Evolutionary conservation across 441 rosid genomes (phyloP).

Genomic region (Hura crepitans): DNA sequence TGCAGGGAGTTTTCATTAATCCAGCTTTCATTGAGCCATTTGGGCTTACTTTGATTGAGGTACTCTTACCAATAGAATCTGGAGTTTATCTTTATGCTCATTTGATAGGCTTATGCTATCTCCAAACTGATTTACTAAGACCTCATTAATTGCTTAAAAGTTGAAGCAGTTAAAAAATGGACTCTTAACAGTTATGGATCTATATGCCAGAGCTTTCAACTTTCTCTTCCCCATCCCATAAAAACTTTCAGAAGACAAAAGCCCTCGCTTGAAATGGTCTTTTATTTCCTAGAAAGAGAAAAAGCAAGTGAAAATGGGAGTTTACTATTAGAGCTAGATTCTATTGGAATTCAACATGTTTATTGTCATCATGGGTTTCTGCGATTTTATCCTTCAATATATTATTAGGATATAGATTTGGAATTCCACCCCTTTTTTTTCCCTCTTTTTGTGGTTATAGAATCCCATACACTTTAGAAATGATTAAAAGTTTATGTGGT

Average conservation of each 20-base stretch:
- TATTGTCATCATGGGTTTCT: too few species aligned
- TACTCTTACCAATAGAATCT: slow-evolving; percentile 1
- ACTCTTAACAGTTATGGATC: neutral
- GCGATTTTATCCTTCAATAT: neutral
- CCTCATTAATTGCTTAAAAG: neutral
- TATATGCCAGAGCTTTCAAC: neutral
- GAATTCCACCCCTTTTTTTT: neutral
- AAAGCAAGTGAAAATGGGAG: neutral
- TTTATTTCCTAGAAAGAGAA: neutral
- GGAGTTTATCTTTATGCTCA: slow-evolving; percentile 1
- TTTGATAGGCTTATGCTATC: neutral
- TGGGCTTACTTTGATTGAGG: slow-evolving; percentile 61
- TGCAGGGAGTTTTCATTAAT: slow-evolving; percentile 88
- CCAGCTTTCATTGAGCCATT: slow-evolving; percentile 95
- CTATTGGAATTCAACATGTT: neutral
- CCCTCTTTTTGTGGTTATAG: too few species aligned
- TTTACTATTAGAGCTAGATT: neutral
- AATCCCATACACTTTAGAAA: too few species aligned
- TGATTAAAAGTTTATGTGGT: neutral
- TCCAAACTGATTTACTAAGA: neutral
- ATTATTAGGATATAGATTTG: neutral
- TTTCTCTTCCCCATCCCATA: neutral
- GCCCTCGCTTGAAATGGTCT: neutral
- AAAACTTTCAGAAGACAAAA: too few species aligned
- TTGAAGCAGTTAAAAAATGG: neutral